These are phyloP conservation scores for Naganishia vishniacii DNA, from an alignment of 768 basidiomycete genomes.

Conservation along the genomic window DNA sequence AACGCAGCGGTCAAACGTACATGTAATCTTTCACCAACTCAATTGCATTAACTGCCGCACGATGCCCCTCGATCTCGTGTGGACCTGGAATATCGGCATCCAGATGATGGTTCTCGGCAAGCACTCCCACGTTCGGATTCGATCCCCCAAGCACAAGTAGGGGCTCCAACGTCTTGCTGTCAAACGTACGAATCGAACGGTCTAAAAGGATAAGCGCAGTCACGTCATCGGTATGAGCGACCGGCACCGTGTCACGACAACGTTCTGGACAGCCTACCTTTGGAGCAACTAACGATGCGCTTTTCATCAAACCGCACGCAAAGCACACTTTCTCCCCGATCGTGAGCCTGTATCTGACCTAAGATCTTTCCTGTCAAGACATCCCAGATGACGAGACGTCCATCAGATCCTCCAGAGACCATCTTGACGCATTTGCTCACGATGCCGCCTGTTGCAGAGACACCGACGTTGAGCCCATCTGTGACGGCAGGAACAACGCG, in stretches of 20 bases:
- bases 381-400: constrained; percentile 44
- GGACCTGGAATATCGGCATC: constrained; percentile 20
- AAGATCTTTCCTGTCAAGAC: constrained; percentile 32
- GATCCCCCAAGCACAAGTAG: constrained; percentile 36
- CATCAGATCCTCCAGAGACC: constrained; percentile 45
- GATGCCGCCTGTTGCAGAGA: background rate
- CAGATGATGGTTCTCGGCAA: constrained; percentile 22
- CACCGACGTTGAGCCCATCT: constrained; percentile 16
- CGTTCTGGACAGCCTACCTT: constrained; percentile 30
- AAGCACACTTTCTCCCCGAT: constrained; percentile 34
- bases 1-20: constrained; percentile 30
- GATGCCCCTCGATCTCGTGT: constrained; percentile 26
- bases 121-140: constrained; percentile 24
- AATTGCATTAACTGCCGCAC: constrained; percentile 42
- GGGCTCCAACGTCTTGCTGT: constrained; percentile 37
- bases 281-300: constrained; percentile 44
- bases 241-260: too few species aligned
- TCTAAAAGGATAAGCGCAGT: constrained; percentile 35
- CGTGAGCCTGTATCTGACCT: constrained; percentile 38
- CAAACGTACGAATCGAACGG: constrained; percentile 42
- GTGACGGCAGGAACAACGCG: background rate
- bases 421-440: constrained; percentile 26
- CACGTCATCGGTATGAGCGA: too few species aligned
- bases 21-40: constrained; percentile 40
- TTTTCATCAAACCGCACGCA: constrained; percentile 42